Evolutionary conservation across 805 yeast genomes (phyloP).

Genomic region (Candida xyloterini): DNA sequence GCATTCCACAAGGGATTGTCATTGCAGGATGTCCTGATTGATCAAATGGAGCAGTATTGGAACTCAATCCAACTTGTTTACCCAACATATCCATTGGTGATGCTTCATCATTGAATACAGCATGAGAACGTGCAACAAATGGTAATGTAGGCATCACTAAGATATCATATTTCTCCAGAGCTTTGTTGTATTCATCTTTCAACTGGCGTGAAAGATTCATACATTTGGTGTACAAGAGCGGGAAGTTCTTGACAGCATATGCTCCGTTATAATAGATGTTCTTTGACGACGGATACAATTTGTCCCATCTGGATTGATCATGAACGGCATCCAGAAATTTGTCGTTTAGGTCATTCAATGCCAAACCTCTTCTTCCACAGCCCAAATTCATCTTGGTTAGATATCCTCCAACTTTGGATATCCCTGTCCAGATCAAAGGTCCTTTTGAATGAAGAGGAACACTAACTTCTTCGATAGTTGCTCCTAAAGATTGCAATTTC

Average conservation of each 20-base stretch:
- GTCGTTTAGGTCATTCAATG: constrained; percentile 11
- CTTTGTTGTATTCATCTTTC: constrained; percentile 31
- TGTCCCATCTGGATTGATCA: constrained; percentile 12
- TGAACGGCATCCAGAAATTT: constrained; percentile 9
- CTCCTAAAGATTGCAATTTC: constrained; percentile 31
- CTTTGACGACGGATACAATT: constrained; percentile 15
- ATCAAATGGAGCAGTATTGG: constrained; percentile 36
- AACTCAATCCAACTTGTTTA: constrained; percentile 30
- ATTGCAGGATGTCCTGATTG: constrained; percentile 39
- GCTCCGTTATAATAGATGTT: constrained; percentile 28
- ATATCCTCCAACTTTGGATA: constrained; percentile 26
- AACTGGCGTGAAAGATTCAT: constrained; percentile 32
- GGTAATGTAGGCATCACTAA: constrained; percentile 34
- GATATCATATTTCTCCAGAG: constrained; percentile 30
- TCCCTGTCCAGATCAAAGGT: constrained; percentile 36
- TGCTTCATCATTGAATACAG: constrained; percentile 13
- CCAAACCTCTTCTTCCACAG: constrained; percentile 21
- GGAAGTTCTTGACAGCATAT: constrained; percentile 30
- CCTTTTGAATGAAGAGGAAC: constrained; percentile 36
- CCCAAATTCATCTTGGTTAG: constrained; percentile 11
- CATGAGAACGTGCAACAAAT: constrained; percentile 29
- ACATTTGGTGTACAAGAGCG: constrained; percentile 33
- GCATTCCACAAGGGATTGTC: constrained; percentile 34
- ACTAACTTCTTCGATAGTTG: constrained; percentile 33
- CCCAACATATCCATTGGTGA: constrained; percentile 26